These are phyloP conservation scores for Graphilbum sp. DNA, from an alignment of 2,329 filamentous ascomycete genomes.

Conservation along the genomic window DNA sequence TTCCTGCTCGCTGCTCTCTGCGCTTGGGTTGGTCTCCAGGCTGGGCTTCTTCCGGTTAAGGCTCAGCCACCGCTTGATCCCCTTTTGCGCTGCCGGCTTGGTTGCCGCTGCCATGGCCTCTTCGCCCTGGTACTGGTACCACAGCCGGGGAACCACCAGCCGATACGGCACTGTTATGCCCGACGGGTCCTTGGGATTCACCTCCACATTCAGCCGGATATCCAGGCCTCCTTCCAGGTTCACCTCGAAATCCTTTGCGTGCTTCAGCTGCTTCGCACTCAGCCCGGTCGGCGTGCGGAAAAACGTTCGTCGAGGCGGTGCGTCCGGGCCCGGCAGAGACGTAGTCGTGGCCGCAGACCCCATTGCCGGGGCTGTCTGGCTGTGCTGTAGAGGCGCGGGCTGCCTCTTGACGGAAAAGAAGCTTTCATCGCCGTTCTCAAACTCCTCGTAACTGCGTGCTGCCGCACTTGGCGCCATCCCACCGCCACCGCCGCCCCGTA, in stretches of 20 bases:
- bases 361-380: background rate
- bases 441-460: constrained; percentile 29
- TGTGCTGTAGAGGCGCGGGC: constrained; percentile 5
- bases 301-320: constrained; percentile 24
- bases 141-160: constrained; percentile 65
- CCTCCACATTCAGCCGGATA: constrained; percentile 76
- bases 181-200: constrained; percentile 68
- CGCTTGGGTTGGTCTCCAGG: background rate
- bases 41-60: constrained; percentile 10
- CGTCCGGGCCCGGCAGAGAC: background rate
- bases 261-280: constrained; percentile 42
- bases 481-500: constrained; percentile 7
- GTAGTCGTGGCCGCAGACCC: background rate
- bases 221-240: constrained; percentile 74
- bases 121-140: constrained; percentile 35
- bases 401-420: constrained; percentile 32
- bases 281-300: constrained; percentile 56
- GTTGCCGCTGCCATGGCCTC: constrained; percentile 12
- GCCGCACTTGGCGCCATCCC: constrained; percentile 14
- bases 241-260: constrained; percentile 39
- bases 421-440: constrained; percentile 36
- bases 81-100: constrained; percentile 16
- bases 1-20: no score
- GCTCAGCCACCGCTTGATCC: constrained; percentile 29
- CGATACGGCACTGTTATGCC: constrained; percentile 82